phyloP scores from a whole-genome alignment of 257 asterid species.

The Thymus mandschuricus region DNA sequence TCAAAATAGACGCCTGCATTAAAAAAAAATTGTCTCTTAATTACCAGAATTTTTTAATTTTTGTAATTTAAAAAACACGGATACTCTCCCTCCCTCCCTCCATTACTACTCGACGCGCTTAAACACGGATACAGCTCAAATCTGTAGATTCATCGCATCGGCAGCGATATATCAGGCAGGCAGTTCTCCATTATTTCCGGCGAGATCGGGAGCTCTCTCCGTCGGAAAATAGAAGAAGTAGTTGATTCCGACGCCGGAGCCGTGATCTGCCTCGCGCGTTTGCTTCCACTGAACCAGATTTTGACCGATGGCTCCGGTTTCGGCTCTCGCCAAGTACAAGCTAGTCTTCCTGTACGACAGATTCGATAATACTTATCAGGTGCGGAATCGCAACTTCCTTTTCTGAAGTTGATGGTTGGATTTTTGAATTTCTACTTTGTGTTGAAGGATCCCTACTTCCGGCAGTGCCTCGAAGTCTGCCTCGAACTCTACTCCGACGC shows the following conservation, averaged over 20 bases:
- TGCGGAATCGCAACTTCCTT: constrained; percentile 26
- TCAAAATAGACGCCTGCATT: too few relatives aligned
- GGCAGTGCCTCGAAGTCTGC: constrained; percentile 55
- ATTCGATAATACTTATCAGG: constrained; percentile 92
- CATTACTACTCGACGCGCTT: constrained; percentile 33
- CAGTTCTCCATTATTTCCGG: constrained; percentile 42
- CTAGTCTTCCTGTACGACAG: constrained; percentile 92
- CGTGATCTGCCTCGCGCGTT: constrained; percentile 33
- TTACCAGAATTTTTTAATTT: background rate
- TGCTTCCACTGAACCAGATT: constrained; percentile 30
- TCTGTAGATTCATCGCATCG: constrained; percentile 28
- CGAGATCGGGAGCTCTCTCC: constrained; percentile 45
- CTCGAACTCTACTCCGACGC: constrained; percentile 63
- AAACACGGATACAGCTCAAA: constrained; percentile 16
- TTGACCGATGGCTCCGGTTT: constrained; percentile 85
- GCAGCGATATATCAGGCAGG: constrained; percentile 37
- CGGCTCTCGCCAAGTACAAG: constrained; percentile 95
- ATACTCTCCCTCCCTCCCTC: background rate
- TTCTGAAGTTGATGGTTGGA: constrained; percentile 15
- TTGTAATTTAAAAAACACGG: too few relatives aligned
- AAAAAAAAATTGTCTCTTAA: background rate
- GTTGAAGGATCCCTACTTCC: constrained; percentile 31
- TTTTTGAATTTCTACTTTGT: constrained; percentile 16
- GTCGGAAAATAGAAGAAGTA: constrained; percentile 39
- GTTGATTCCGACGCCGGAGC: constrained; percentile 32